These are phyloP conservation scores for Alloteropsis semialata DNA, from an alignment of 176 grass and related monocot genomes.

Conservation along the genomic window DNA sequence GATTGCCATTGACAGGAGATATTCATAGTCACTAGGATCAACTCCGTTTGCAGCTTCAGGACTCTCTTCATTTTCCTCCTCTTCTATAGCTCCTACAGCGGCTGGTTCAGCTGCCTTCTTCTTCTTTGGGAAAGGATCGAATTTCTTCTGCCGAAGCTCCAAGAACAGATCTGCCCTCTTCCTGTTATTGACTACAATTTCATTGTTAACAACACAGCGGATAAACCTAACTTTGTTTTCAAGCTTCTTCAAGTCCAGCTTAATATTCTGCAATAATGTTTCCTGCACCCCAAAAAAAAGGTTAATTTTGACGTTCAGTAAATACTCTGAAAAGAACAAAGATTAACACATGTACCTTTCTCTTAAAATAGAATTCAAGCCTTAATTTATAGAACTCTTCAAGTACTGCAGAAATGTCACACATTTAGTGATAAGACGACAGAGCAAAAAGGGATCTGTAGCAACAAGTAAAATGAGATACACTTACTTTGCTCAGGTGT, in stretches of 20 bases:
- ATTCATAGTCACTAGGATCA: slow-evolving; percentile 67
- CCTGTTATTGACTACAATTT: slow-evolving; percentile 65
- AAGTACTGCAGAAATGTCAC: slow-evolving; percentile 50
- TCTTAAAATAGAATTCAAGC: slow-evolving; percentile 64
- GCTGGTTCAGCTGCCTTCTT: slow-evolving; percentile 34
- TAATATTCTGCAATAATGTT: slow-evolving; percentile 55
- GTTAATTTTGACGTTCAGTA: not conserved
- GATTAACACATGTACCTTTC: slow-evolving; percentile 56
- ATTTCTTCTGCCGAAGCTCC: slow-evolving; percentile 57
- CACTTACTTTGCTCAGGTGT: slow-evolving; percentile 74
- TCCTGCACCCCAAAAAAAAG: slow-evolving; percentile 29
- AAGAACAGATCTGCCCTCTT: slow-evolving; percentile 78
- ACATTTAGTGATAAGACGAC: slow-evolving; percentile 6
- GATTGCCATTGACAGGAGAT: slow-evolving; percentile 81
- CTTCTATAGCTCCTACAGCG: slow-evolving; percentile 52
- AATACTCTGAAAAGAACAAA: not conserved
- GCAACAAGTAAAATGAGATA: not conserved
- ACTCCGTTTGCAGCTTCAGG: slow-evolving; percentile 29
- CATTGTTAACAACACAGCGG: slow-evolving; percentile 44
- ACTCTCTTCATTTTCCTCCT: slow-evolving; percentile 47
- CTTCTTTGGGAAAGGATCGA: slow-evolving; percentile 72
- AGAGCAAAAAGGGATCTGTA: not conserved
- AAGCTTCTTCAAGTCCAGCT: slow-evolving; percentile 56
- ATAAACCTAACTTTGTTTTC: slow-evolving; percentile 82
- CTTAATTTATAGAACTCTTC: slow-evolving; percentile 70